These are phyloP conservation scores for Eutrema salsugineum DNA, from an alignment of 441 rosid genomes.

Conservation along the genomic window DNA sequence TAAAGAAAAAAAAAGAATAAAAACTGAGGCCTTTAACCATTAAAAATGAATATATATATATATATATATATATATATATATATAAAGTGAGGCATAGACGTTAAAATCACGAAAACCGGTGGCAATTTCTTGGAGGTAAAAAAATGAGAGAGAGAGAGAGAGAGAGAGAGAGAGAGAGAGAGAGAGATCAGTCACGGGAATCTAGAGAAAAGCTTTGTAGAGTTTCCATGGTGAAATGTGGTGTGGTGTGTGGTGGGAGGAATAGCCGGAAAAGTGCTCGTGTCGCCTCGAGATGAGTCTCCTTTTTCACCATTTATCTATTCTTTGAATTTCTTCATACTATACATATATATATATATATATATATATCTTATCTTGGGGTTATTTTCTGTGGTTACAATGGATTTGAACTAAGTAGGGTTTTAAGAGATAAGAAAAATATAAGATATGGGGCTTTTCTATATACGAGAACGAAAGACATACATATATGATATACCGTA, in stretches of 20 bases:
- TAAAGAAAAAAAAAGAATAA: no score
- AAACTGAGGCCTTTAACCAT: neutral
- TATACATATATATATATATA: neutral
- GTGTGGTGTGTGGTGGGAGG: slow-evolving; percentile 47
- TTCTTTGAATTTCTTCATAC: neutral
- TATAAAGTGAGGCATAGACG: slow-evolving; percentile 20
- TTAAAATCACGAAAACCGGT: slow-evolving; percentile 23
- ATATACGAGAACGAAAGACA: neutral
- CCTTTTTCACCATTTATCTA: slow-evolving; percentile 1
- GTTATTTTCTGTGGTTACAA: slow-evolving; percentile 7
- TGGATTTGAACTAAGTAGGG: neutral
- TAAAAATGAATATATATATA: neutral
- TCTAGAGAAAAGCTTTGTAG: slow-evolving; percentile 47
- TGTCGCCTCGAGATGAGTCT: slow-evolving; percentile 66
- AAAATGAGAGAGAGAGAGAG: neutral
- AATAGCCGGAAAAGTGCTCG: slow-evolving; percentile 92
- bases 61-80: no score
- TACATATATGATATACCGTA: no score
- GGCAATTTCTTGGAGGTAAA: slow-evolving; percentile 19
- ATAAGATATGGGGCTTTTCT: neutral
- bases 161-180: slow-evolving; percentile 8
- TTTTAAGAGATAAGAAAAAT: neutral
- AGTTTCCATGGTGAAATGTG: slow-evolving; percentile 44
- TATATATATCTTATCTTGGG: neutral
- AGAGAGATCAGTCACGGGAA: slow-evolving; percentile 40